Percentiles rank a stretch among this genome's conserved stretches.
phyloP scores from a whole-genome alignment of 176 grass and related monocot genomes.

The Oryza brachyantha region DNA sequence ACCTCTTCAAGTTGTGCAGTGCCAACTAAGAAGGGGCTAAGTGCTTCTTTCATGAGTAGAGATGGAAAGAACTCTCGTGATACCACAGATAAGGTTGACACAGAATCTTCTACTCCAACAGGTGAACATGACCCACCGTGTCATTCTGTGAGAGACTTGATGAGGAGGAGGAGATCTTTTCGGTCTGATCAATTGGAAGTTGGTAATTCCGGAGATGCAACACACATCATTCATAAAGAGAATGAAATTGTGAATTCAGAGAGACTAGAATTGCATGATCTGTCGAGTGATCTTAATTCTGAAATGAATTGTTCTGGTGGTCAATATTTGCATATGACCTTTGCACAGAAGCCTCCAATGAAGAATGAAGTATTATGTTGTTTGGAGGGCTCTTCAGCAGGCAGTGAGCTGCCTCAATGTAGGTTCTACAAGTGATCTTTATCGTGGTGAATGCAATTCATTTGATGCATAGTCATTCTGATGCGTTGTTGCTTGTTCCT shows the following conservation, averaged over 20 bases:
- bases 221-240: slow-evolving; percentile 16
- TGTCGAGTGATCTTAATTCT: slow-evolving; percentile 30
- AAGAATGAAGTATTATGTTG: slow-evolving; percentile 46
- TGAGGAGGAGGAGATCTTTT: slow-evolving; percentile 70
- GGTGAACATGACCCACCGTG: slow-evolving; percentile 29
- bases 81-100: slow-evolving; percentile 26
- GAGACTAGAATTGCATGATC: slow-evolving; percentile 4
- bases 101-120: slow-evolving; percentile 39
- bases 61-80: slow-evolving; percentile 27
- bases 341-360: slow-evolving; percentile 54
- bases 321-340: slow-evolving; percentile 54
- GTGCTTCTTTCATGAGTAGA: slow-evolving; percentile 34
- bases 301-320: slow-evolving; percentile 21
- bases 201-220: slow-evolving; percentile 41
- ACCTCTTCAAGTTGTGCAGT: slow-evolving; percentile 32
- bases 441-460: slow-evolving; percentile 21
- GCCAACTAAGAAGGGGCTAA: slow-evolving; percentile 7
- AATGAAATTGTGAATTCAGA: slow-evolving; percentile 22
- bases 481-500: too few relatives aligned
- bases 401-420: slow-evolving; percentile 23
- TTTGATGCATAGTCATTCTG: background rate
- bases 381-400: slow-evolving; percentile 40
- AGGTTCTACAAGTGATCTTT: slow-evolving; percentile 14
- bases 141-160: slow-evolving; percentile 83
- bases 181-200: slow-evolving; percentile 52